phyloP scores from a whole-genome alignment of 2,329 filamentous ascomycete genomes.

The Colletotrichum lentis region DNA sequence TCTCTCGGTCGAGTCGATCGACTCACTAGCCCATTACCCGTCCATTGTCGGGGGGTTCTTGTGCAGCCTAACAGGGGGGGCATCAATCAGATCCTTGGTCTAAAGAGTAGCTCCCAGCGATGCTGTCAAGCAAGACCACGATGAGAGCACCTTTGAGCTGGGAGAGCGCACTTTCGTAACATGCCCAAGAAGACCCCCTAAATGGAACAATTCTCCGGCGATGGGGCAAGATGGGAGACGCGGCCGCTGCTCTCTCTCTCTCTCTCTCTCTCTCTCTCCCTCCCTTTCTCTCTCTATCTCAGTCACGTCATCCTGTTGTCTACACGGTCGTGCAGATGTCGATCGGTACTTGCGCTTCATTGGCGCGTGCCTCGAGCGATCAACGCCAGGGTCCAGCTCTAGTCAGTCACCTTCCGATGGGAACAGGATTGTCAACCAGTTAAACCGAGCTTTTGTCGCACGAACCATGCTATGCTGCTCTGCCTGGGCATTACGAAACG shows the following conservation, averaged over 20 bases:
- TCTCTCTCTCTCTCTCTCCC: no score
- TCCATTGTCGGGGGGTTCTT: slow-evolving; percentile 9
- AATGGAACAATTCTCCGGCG: not conserved
- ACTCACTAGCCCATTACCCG: slow-evolving; percentile 14
- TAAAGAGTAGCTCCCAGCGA: slow-evolving; percentile 3
- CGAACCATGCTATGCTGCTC: not conserved
- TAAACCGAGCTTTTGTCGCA: slow-evolving; percentile 1
- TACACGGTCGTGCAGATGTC: not conserved
- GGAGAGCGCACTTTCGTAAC: not conserved
- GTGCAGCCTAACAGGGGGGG: slow-evolving; percentile 27
- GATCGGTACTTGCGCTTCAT: slow-evolving; percentile 9
- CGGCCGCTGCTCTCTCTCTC: not conserved
- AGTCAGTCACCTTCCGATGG: not conserved
- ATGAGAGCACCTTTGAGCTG: slow-evolving; percentile 15
- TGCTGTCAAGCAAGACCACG: not conserved
- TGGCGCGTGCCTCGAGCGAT: slow-evolving; percentile 21
- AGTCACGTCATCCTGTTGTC: not conserved
- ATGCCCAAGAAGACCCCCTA: not conserved
- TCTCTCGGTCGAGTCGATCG: slow-evolving; percentile 29
- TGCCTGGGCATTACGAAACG: not conserved
- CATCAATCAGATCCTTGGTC: slow-evolving; percentile 23
- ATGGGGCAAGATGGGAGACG: not conserved
- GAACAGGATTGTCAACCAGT: not conserved
- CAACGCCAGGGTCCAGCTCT: slow-evolving; percentile 19
- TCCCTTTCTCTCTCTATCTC: no score